Evolutionary conservation across 2,329 filamentous ascomycete species (phyloP), one percentile per base, ranked within the genome.

Genomic region (Fusarium cicatricum): DNA sequence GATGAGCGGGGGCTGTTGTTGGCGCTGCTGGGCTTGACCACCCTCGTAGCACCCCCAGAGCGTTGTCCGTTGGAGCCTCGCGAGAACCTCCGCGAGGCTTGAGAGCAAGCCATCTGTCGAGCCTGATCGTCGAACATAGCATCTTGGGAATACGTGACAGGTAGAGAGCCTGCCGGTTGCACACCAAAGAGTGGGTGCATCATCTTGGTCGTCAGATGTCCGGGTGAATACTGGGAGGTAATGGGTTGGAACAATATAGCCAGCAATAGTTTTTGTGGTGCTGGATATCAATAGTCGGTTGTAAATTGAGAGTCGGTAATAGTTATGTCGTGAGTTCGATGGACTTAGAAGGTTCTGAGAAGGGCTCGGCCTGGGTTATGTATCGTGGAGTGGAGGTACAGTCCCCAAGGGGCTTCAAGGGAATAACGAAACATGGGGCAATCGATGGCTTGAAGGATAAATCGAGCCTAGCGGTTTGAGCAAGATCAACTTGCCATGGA

Each of bases 1-100:
- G 79, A 77, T 5, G 80, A 78, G 64, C 85, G 81, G 12, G 88
- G 89, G 72, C 89, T 91, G 74, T 85, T 90, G 77, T 80, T 90
- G 61, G 87, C 82, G 72, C 87, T 90, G 62, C 77, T 83, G 12
- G 87, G 85, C 73, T 91, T 91, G 51, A 75, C 75, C 33, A 91
- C 78, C 56, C 87, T 81, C 82, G 85, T 86, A 53, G 77, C 75
- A 55, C 75, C 77, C 64, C 75, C 78, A 43, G 72, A 74, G 67
- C 78, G 81, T 71, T 81, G 81, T 61, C 80, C 78, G 60, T 77
- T 80, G 9, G 81, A 80, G 19, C 77, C 73, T 58, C 80, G 77
- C 17, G 83, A 83, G 58, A 78, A 74, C 55, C 79, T 77, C 41
- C 82, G 78, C 33, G 77, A 71, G 23, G 77, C 72, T 52, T 81